Conservation (phyloP, 495 filamentous ascomycete genomes). For the Penicillium samsonianum region DNA sequence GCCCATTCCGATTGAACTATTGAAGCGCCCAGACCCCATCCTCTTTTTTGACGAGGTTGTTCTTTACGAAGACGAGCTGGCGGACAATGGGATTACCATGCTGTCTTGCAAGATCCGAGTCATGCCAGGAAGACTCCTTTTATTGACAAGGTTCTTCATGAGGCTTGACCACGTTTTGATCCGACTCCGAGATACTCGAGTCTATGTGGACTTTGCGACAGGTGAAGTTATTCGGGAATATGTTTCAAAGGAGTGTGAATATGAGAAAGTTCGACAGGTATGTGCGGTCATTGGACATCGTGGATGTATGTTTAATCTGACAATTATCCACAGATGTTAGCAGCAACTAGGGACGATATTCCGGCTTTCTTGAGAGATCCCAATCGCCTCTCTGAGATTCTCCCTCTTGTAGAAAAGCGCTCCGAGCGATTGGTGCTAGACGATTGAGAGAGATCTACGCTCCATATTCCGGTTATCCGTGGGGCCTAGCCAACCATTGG, state of each 20-base stretch:
- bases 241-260: conserved; percentile 74
- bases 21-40: conserved; percentile 87
- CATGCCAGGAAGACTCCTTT: conserved; percentile 81
- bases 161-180: conserved; percentile 86
- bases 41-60: conserved; percentile 93
- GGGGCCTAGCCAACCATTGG: not conserved
- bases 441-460: conserved; percentile 14
- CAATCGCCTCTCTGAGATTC: conserved; percentile 70
- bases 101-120: conserved; percentile 86
- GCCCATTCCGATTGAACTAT: conserved; percentile 77
- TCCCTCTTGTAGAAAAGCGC: conserved; percentile 66
- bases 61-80: conserved; percentile 95
- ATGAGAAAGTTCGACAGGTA: conserved; percentile 76
- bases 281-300: conserved; percentile 14
- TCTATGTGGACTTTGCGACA: conserved; percentile 88
- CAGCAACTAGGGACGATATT: conserved; percentile 70
- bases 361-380: conserved; percentile 80
- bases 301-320: conserved; percentile 10
- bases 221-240: conserved; percentile 87
- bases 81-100: conserved; percentile 92
- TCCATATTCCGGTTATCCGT: not conserved
- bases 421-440: conserved; percentile 45
- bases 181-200: conserved; percentile 81
- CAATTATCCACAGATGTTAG: conserved; percentile 58
- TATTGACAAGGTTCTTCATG: conserved; percentile 90